These are phyloP conservation scores for Pyrenula massariospora DNA, from an alignment of 495 filamentous ascomycete genomes.

Conservation along the genomic window DNA sequence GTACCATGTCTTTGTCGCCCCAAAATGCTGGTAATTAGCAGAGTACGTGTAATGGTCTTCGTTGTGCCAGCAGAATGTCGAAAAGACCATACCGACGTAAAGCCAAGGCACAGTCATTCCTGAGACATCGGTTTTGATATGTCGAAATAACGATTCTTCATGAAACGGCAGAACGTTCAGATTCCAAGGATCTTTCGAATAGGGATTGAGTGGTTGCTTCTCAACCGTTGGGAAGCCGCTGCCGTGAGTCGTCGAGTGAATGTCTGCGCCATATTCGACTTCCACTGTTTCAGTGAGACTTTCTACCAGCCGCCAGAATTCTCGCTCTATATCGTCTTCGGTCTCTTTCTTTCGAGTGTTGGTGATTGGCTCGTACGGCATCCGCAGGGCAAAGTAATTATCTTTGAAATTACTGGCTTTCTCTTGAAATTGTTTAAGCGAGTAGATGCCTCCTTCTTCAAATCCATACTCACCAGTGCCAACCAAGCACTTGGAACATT, in stretches of 20 bases:
- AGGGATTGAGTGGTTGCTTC: slow-evolving; percentile 72
- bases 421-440: slow-evolving; percentile 89
- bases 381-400: slow-evolving; percentile 78
- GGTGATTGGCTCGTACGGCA: slow-evolving; percentile 77
- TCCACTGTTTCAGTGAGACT: slow-evolving; percentile 91
- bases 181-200: slow-evolving; percentile 90
- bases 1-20: slow-evolving; percentile 98
- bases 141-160: slow-evolving; percentile 82
- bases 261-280: slow-evolving; percentile 96
- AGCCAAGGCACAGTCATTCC: slow-evolving; percentile 99
- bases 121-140: slow-evolving; percentile 98
- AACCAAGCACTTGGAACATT: slow-evolving; percentile 90
- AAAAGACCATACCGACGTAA: slow-evolving; percentile 99
- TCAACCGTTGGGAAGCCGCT: slow-evolving; percentile 96
- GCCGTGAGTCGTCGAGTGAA: slow-evolving; percentile 95
- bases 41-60: slow-evolving; percentile 98
- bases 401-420: slow-evolving; percentile 93
- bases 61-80: slow-evolving; percentile 98
- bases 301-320: slow-evolving; percentile 93
- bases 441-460: slow-evolving; percentile 94
- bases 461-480: slow-evolving; percentile 97
- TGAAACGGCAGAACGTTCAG: slow-evolving; percentile 87
- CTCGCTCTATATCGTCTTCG: slow-evolving; percentile 91
- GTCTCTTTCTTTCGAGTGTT: slow-evolving; percentile 70
- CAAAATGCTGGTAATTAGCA: slow-evolving; percentile 97